Evolutionary conservation across 1,284 basidiomycete species (phyloP), one percentile per base, ranked within the genome.

Genomic region (Rhodotorula sp.): DNA sequence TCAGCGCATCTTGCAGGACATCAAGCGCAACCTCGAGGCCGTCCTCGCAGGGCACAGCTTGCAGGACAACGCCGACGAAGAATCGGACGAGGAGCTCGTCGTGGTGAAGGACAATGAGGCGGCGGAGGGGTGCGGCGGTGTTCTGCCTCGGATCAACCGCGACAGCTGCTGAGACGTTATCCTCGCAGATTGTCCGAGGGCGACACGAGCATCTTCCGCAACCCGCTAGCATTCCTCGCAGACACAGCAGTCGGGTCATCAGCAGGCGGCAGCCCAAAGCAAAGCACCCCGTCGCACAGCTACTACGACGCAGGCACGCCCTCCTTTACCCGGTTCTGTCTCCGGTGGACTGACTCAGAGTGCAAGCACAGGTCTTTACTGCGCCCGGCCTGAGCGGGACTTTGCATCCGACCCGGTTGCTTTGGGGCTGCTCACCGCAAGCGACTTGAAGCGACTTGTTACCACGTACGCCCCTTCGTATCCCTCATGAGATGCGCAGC

Each of bases 361-460:
- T 27, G 4, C 25, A 3, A 9, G 7, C 12, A 23, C 59, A 71
- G 66, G 57, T 19, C 52, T 67, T 27, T 66, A 69, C 60, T 61
- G 61, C 13, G n/a, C 56, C 16, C 46, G 59, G n/a, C 55, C 65
- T 3, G 70, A 74, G 13, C 9, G 27, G 9, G 65, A 70, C 48
- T 59, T 60, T 13, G 19, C 52, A 3, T 42, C 63, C 53, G 73
- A 74, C 23, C 73, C 73, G 3, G 63, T 72, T 52, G 44, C 44
- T 3, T 48, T 55, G 13, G 70, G 70, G 25, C 21, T 74, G 12
- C 46, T 74, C 17, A 53, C 50, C 3, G 41, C 57, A 10, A 21
- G 46, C 2, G 71, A 71, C 52, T 50, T 74, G 14, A 45, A 34
- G 19, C 73, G 70, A 7, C 64, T 70, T 10, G 59, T 70, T 27